phyloP scores from a whole-genome alignment of 345 rosid genomes.

The Hevea brasiliensis region DNA sequence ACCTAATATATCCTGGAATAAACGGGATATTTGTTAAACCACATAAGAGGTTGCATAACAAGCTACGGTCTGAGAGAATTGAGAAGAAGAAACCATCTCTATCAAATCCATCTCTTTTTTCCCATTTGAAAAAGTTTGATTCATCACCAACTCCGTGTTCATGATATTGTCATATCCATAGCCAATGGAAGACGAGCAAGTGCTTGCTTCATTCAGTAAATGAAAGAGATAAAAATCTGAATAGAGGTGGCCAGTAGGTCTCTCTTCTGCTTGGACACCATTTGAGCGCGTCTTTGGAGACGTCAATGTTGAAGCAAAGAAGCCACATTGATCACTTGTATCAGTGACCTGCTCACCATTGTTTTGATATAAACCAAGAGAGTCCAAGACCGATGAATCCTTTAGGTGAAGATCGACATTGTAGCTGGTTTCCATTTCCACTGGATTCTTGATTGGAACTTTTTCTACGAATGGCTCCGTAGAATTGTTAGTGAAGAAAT shows the following conservation, averaged over 20 bases:
- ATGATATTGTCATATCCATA: constrained; percentile 9
- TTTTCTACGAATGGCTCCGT: constrained; percentile 22
- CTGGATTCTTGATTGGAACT: constrained; percentile 12
- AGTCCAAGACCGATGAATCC: constrained; percentile 16
- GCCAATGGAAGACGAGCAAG: constrained; percentile 24
- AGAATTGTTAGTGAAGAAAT: constrained; percentile 41
- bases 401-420: background rate
- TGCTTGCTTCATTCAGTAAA: constrained; percentile 47
- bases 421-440: background rate
- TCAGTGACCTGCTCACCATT: background rate
- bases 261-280: constrained; percentile 15
- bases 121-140: constrained; percentile 34
- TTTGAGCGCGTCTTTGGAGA: no score
- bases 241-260: constrained; percentile 30
- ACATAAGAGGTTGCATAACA: background rate
- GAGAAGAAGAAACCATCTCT: constrained; percentile 78
- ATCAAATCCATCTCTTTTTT: constrained; percentile 85
- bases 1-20: no score
- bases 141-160: constrained; percentile 19
- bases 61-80: constrained; percentile 32
- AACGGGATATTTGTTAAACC: no score
- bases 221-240: constrained; percentile 64
- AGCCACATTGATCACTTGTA: no score
- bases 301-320: no score
- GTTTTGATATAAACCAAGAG: constrained; percentile 17